Conservation (phyloP, 345 rosid species). For the Eucalyptus pauciflora region DNA sequence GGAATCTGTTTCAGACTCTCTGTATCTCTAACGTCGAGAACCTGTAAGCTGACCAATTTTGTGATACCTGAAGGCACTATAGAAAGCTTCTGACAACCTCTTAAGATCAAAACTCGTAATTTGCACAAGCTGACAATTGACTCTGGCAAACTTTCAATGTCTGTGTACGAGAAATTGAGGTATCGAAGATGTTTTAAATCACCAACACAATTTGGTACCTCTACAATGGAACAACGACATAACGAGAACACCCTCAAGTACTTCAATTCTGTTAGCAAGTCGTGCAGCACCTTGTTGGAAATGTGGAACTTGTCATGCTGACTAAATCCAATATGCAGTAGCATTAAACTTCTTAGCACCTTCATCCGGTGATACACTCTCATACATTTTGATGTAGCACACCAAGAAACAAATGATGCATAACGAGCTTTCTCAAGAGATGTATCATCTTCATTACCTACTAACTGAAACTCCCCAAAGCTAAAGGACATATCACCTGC, state of each 20-base stretch:
- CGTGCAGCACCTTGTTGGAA: fast-evolving
- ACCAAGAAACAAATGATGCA: fast-evolving
- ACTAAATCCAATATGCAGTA: fast-evolving
- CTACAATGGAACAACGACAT: fast-evolving
- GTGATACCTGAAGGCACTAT: not conserved
- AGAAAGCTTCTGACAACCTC: not conserved
- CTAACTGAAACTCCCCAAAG: not conserved
- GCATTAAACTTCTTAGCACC: not conserved
- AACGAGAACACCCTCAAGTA: not conserved
- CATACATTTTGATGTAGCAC: fast-evolving
- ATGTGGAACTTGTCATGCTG: fast-evolving
- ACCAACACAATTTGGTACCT: not conserved
- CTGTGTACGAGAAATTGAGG: not conserved
- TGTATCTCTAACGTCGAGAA: not conserved
- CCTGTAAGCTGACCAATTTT: not conserved
- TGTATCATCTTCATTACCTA: not conserved
- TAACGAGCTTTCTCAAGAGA: not conserved
- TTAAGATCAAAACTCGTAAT: not conserved
- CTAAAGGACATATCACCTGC: too few relatives aligned
- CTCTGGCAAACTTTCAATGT: fast-evolving
- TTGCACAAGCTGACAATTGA: not conserved
- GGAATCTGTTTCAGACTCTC: not conserved
- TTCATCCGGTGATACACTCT: fast-evolving
- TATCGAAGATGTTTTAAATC: not conserved
- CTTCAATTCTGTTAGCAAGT: not conserved